A percentile compares a stretch with the other conserved stretches of the same genome.
phyloP scores from a whole-genome alignment of 768 basidiomycete species.

The Zangia roseola region DNA sequence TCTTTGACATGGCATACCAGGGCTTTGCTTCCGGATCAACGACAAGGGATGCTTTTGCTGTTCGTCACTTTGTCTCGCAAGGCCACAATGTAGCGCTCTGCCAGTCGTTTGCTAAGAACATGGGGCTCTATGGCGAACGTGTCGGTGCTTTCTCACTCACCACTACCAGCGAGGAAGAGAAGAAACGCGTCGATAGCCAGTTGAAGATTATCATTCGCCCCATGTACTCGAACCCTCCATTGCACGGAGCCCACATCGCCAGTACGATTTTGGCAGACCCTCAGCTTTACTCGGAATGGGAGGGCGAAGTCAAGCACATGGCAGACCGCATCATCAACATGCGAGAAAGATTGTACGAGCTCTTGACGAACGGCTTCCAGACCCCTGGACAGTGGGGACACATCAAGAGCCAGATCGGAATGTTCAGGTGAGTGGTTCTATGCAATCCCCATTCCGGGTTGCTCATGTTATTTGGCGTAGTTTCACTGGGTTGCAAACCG shows the following conservation, averaged over 20 bases:
- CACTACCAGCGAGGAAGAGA: slow-evolving; percentile 67
- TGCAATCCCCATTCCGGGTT: neutral
- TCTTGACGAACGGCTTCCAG: slow-evolving; percentile 71
- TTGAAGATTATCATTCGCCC: slow-evolving; percentile 94
- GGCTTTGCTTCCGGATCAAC: slow-evolving; percentile 97
- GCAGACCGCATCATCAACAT: slow-evolving; percentile 92
- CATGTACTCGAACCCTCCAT: slow-evolving; percentile 97
- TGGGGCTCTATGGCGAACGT: slow-evolving; percentile 98
- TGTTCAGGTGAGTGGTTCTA: slow-evolving; percentile 77
- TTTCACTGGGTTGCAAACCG: slow-evolving; percentile 81
- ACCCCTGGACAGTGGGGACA: slow-evolving; percentile 96
- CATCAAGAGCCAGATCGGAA: slow-evolving; percentile 94
- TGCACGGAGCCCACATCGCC: slow-evolving; percentile 86
- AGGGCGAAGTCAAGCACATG: slow-evolving; percentile 92
- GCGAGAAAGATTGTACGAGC: slow-evolving; percentile 78
- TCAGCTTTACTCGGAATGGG: slow-evolving; percentile 83
- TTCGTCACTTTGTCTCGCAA: slow-evolving; percentile 88
- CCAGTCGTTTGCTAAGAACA: slow-evolving; percentile 99
- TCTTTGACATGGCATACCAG: slow-evolving; percentile 99
- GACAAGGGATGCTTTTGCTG: slow-evolving; percentile 87
- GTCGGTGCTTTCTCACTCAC: slow-evolving; percentile 94
- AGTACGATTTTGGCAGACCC: slow-evolving; percentile 75
- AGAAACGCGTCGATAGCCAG: slow-evolving; percentile 87
- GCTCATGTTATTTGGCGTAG: slow-evolving; percentile 35
- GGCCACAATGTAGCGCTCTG: slow-evolving; percentile 89